Conservation (phyloP, 2,329 filamentous ascomycete species). For the Xylaria sp. region DNA sequence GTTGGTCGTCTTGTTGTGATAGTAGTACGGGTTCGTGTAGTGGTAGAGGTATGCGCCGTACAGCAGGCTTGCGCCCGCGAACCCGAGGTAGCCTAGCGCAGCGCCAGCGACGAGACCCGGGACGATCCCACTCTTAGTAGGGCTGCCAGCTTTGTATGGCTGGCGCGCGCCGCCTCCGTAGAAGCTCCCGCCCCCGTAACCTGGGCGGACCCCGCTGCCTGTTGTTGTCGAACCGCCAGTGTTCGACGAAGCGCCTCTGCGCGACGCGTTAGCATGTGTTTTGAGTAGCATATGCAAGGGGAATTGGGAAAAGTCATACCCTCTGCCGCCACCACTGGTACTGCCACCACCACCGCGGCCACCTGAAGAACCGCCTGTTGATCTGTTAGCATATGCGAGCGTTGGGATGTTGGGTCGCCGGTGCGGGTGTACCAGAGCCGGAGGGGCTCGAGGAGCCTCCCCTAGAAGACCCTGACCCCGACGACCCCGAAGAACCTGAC, state of each 20-base stretch:
- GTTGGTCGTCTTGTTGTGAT: constrained; percentile 53
- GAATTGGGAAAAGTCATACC: neutral
- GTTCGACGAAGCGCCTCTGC: constrained; percentile 38
- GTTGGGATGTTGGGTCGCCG: neutral
- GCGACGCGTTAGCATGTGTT: constrained; percentile 3
- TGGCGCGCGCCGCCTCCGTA: constrained; percentile 67
- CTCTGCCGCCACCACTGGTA: constrained; percentile 19
- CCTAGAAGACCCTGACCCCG: neutral
- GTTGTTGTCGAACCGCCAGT: constrained; percentile 55
- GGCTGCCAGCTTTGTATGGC: constrained; percentile 62
- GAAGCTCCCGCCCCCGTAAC: constrained; percentile 64
- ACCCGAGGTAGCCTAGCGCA: constrained; percentile 58
- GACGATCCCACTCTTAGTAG: constrained; percentile 52
- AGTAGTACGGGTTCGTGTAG: constrained; percentile 52
- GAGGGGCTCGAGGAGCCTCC: constrained; percentile 35
- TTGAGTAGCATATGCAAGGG: neutral
- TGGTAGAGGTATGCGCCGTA: constrained; percentile 58
- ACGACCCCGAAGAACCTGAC: constrained; percentile 17
- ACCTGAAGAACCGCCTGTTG: constrained; percentile 7
- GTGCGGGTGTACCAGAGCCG: constrained; percentile 9
- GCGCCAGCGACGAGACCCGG: constrained; percentile 53
- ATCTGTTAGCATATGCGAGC: neutral
- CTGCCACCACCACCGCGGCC: constrained; percentile 5
- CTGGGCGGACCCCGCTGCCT: constrained; percentile 60
- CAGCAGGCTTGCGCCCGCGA: constrained; percentile 60